Evolutionary conservation across 768 basidiomycete genomes (phyloP), one percentile per base, ranked within the genome.

Genomic region (Mycena belliarum): DNA sequence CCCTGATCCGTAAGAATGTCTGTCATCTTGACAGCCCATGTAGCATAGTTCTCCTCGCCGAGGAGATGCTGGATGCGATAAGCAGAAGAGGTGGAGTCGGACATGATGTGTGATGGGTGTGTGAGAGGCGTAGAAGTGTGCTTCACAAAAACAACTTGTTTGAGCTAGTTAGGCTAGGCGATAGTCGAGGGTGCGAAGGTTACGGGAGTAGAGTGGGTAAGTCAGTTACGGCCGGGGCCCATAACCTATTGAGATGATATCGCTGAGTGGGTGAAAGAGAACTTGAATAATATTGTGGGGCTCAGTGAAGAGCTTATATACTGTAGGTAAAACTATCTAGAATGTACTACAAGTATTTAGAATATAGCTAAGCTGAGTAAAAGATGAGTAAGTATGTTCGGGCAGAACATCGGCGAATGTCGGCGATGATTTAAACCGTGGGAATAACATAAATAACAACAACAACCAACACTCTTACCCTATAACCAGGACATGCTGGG

Each of bases 1-100:
- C 52, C 60, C 21, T 59, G 48, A 50, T 70, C 65, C 0, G 66
- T 67, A 6, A 69, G 55, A n/a, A 69, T 66, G 51, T 68, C 68
- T 1, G 44, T 61, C 41, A 61, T n/a, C 16, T 61, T 61, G 28
- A 61, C 49, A 15, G 54, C 37, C 68, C 67, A 69, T 2, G 63
- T 60, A 15, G 53, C 11, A 38, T 64, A 69, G 29, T 66, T 61
- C 41, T 58, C 61, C 41, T 40, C 29, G 38, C 65, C 64, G 25
- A 59, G 43, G 52, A 67, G 59, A 16, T 50, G 60, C 33, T 66
- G 58, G 43, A 68, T 68, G 15, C 61, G 59, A 21, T 66, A 60
- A 1, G 59, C 53, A 18, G 59, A 65, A 0, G 46, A 38, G 32
- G 37, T 61, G 14, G 43, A 33, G 44, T 62, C 48, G 2, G 64